These are phyloP conservation scores for Penicillium paradoxum DNA, from an alignment of 495 filamentous ascomycete species.

Conservation along the genomic window DNA sequence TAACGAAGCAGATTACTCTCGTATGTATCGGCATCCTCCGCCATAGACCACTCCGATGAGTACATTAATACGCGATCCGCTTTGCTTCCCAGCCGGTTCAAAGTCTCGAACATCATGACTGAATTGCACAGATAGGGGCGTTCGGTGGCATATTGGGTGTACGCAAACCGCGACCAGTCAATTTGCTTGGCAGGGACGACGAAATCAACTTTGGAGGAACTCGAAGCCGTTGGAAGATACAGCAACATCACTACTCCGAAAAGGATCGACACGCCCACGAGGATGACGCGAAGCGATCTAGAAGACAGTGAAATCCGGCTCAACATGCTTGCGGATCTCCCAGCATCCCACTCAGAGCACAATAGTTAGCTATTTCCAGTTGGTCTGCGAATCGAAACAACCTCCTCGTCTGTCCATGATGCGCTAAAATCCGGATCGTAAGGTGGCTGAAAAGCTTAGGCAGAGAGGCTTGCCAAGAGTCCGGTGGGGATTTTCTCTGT, in stretches of 20 bases:
- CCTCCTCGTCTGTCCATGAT: neutral
- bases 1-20: constrained; percentile 48
- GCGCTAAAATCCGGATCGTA: neutral
- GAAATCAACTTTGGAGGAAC: neutral
- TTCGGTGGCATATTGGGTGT: constrained; percentile 59
- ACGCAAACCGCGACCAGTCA: constrained; percentile 55
- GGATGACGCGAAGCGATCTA: neutral
- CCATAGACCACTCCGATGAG: constrained; percentile 37
- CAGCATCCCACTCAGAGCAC: neutral
- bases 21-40: constrained; percentile 21
- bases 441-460: neutral
- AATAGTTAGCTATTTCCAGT: neutral
- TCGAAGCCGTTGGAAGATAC: neutral
- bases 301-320: neutral
- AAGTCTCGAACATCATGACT: constrained; percentile 58
- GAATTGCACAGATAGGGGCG: constrained; percentile 61
- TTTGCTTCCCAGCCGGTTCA: constrained; percentile 49
- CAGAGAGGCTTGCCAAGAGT: no score
- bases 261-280: neutral
- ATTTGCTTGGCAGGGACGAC: neutral
- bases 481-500: no score
- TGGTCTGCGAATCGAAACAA: neutral
- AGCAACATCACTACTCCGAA: neutral
- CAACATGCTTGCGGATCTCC: neutral
- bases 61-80: constrained; percentile 59